Conservation (phyloP, 164 flowering plant genomes). For the Vitis amurensis region DNA sequence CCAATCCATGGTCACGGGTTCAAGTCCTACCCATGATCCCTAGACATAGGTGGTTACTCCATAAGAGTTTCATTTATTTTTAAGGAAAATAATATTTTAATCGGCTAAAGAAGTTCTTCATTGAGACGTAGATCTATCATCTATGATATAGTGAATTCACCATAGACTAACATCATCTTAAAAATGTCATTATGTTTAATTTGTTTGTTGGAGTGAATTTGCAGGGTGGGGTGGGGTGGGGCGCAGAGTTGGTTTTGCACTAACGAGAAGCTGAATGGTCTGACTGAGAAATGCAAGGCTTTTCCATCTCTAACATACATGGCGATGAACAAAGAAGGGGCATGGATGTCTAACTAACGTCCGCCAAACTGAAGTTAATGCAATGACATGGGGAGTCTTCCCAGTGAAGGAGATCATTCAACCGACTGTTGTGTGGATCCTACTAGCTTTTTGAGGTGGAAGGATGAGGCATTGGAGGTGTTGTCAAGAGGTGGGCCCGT, state of each 20-base stretch:
- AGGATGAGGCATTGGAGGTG: conserved; percentile 93
- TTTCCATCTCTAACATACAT: conserved; percentile 69
- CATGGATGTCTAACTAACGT: conserved; percentile 40
- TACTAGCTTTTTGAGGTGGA: conserved; percentile 82
- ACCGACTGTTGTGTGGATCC: conserved; percentile 90
- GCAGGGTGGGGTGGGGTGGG: conserved; percentile 83
- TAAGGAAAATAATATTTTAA: too few relatives aligned
- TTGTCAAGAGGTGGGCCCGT: conserved; percentile 83
- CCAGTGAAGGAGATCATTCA: conserved; percentile 89
- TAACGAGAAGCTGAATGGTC: conserved; percentile 49
- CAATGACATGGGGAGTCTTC: conserved; percentile 97
- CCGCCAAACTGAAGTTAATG: conserved; percentile 57
- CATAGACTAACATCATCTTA: too few relatives aligned
- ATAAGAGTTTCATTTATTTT: too few relatives aligned
- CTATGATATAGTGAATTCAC: too few relatives aligned
- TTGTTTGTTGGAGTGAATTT: neutral
- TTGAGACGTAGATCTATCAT: too few relatives aligned
- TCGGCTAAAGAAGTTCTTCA: too few relatives aligned
- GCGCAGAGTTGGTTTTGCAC: conserved; percentile 85
- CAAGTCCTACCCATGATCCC: too few relatives aligned
- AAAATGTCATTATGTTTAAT: too few relatives aligned
- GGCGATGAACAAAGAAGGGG: conserved; percentile 75
- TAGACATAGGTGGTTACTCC: too few relatives aligned
- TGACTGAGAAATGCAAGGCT: conserved; percentile 69
- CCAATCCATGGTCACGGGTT: too few relatives aligned